phyloP scores from a whole-genome alignment of 257 asterid genomes.

The Salvia splendens region DNA sequence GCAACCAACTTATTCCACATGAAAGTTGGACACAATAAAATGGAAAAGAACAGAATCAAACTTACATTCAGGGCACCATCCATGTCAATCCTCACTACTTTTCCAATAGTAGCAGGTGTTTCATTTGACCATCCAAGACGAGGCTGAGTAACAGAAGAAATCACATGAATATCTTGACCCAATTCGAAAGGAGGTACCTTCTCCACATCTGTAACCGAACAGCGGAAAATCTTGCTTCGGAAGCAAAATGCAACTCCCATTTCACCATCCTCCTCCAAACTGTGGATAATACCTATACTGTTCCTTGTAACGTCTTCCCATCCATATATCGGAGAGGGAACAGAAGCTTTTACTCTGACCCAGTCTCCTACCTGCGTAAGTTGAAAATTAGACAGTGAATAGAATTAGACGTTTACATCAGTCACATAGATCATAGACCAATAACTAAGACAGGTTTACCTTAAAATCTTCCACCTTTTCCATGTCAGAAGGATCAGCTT shows the following conservation, averaged over 20 bases:
- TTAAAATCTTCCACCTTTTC: constrained; percentile 91
- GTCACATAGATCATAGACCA: constrained; percentile 10
- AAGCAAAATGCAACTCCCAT: constrained; percentile 97
- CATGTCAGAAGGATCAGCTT: constrained; percentile 99
- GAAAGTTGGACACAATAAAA: constrained; percentile 21
- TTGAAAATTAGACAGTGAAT: constrained; percentile 24
- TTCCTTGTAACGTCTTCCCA: constrained; percentile 93
- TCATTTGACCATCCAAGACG: constrained; percentile 98
- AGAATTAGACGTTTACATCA: constrained; percentile 16
- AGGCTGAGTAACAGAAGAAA: constrained; percentile 82
- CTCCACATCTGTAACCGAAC: constrained; percentile 95
- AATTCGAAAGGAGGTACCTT: constrained; percentile 83
- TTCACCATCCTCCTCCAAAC: constrained; percentile 98
- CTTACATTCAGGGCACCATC: constrained; percentile 96
- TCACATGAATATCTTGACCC: constrained; percentile 82
- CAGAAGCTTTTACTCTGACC: constrained; percentile 92
- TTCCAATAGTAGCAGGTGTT: constrained; percentile 87
- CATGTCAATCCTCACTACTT: constrained; percentile 84
- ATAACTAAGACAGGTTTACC: constrained; percentile 50
- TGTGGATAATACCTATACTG: constrained; percentile 86
- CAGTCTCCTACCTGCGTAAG: constrained; percentile 82
- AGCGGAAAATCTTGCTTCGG: constrained; percentile 82
- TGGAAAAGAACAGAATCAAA: constrained; percentile 26
- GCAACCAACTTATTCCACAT: neutral
- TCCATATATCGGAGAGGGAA: constrained; percentile 93